Evolutionary conservation across 2,329 filamentous ascomycete genomes (phyloP), one percentile per base, ranked within the genome.

Genomic region (Paraphaeosphaeria sporulosa): DNA sequence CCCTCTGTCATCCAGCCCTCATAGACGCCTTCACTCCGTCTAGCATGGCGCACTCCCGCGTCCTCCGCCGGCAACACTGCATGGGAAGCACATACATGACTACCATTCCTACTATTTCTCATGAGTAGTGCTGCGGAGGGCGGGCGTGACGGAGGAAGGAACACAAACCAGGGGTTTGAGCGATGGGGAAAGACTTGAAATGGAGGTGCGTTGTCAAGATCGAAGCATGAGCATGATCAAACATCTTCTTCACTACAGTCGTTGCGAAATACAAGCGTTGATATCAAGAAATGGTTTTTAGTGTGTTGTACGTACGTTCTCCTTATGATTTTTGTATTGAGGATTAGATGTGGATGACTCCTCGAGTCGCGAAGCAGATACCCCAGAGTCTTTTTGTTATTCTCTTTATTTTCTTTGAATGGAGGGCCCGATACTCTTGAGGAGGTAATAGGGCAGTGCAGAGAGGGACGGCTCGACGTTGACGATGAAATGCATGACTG

Each of bases 1-100:
- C 75, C 75, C 32, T 76, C 74, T 25, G 74, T 78, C 62, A 72
- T 78, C 68, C 73, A 76, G 70, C 74, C 74, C 62, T 78, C 75
- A 67, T 78, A 76, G 63, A 68, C 49, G 53, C 42, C 51, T 54
- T 53, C n/a, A 27, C 23, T 49, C 52, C 10, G 30, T 32, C 30
- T 32, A 32, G 30, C 30, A 4, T 32, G 30, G 10, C 7, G 10
- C 30, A 32, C 30, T 32, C 30, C 30, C 10, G 30, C 25, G 3
- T 27, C 8, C 10, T 32, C 30, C 30, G 30, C 30, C 30, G 30
- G 10, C 30, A 32, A 32, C 30, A 32, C 6, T 5, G 30, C 30
- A 32, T 32, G 30, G 30, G 30, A 32, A 32, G 55, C 59, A 49
- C 3, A 30, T 19, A 6, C 30, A 32, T 32, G 7, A 43, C 23